These are phyloP conservation scores for Viola pubescens DNA, from an alignment of 441 rosid genomes.

Conservation along the genomic window DNA sequence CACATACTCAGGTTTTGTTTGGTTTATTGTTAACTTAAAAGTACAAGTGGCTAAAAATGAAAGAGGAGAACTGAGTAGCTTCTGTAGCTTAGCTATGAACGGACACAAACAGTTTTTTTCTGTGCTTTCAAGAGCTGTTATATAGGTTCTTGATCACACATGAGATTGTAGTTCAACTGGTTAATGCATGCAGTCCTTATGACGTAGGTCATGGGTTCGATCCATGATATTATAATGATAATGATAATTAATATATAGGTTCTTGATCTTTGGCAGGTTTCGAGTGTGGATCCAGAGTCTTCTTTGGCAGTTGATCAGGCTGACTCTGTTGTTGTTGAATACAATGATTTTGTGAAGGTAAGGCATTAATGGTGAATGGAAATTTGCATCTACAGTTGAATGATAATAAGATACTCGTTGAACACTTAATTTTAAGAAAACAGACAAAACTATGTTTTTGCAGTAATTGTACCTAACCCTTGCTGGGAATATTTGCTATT, in stretches of 20 bases:
- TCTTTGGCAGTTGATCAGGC: slow-evolving; percentile 37
- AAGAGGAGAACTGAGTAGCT: too few relatives aligned
- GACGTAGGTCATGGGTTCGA: too few relatives aligned
- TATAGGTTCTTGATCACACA: too few relatives aligned
- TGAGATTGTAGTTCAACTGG: too few relatives aligned
- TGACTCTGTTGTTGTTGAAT: slow-evolving; percentile 57
- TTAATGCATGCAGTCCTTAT: too few relatives aligned
- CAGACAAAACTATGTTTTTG: not conserved
- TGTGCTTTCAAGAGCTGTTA: too few relatives aligned
- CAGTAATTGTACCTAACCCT: not conserved
- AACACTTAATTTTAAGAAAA: not conserved
- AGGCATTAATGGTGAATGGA: not conserved
- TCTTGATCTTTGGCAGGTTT: slow-evolving; percentile 40
- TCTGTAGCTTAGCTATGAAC: too few relatives aligned
- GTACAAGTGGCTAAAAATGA: too few relatives aligned
- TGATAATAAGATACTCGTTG: not conserved
- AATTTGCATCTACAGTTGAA: not conserved
- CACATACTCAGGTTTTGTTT: too few relatives aligned
- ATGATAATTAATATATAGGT: not conserved
- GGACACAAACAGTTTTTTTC: too few relatives aligned
- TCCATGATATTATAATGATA: too few relatives aligned
- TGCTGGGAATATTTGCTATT: not conserved
- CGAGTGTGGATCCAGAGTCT: slow-evolving; percentile 35
- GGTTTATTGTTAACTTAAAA: too few relatives aligned
- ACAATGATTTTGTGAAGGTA: slow-evolving; percentile 78